phyloP scores from a whole-genome alignment of 306 rosid species.

The Dalbergia oliveri region DNA sequence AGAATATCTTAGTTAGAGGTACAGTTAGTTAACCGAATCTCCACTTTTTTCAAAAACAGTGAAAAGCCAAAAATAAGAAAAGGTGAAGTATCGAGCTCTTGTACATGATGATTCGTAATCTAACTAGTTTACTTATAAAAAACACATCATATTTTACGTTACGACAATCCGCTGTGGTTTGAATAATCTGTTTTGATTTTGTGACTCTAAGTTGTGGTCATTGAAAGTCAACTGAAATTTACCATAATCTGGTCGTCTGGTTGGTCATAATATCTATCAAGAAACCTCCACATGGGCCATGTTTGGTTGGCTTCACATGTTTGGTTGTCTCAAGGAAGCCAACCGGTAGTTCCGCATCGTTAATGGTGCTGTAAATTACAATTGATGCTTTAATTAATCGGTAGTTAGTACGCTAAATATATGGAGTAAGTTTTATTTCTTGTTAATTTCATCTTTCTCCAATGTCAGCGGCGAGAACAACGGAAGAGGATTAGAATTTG shows the following conservation, averaged over 20 bases:
- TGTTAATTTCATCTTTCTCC: conserved; percentile 38
- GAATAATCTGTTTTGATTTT: conserved; percentile 40
- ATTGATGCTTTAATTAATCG: not conserved
- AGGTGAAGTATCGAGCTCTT: not conserved
- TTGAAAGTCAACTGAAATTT: conserved; percentile 24
- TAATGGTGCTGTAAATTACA: conserved; percentile 16
- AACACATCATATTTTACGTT: not conserved
- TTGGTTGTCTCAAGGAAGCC: conserved; percentile 39
- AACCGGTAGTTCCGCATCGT: conserved; percentile 33
- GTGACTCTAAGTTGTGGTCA: conserved; percentile 26
- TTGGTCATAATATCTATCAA: conserved; percentile 39
- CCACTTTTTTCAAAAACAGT: conserved; percentile 34
- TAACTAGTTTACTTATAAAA: not conserved
- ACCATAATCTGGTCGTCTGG: conserved; percentile 11
- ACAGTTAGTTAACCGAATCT: conserved; percentile 28
- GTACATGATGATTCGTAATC: not conserved
- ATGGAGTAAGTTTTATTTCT: not conserved
- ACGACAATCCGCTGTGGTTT: conserved; percentile 16
- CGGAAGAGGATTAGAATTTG: conserved; percentile 46
- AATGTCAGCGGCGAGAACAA: conserved; percentile 60
- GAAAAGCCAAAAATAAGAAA: conserved; percentile 28
- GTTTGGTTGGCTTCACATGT: conserved; percentile 45
- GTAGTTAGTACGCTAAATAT: no score
- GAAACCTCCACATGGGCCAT: conserved; percentile 54
- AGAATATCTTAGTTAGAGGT: not conserved